Evolutionary conservation across 306 rosid species (phyloP).

Genomic region (Neltuma alba): DNA sequence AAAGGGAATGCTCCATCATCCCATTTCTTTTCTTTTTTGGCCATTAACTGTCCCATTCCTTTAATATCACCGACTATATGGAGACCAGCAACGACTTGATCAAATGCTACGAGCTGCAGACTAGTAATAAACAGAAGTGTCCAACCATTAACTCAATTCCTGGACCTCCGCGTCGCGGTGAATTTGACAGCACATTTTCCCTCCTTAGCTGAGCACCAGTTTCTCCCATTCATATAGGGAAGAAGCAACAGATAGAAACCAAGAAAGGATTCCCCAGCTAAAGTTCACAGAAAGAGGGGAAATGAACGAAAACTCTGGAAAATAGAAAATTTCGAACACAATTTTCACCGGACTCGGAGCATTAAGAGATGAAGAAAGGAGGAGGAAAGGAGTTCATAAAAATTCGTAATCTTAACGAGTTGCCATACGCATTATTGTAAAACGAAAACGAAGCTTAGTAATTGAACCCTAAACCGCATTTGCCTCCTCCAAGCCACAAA

Average conservation of each 20-base stretch:
- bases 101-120: not conserved
- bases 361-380: constrained; percentile 22
- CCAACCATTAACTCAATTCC: not conserved
- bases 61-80: not conserved
- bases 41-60: not conserved
- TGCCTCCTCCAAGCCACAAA: constrained; percentile 1
- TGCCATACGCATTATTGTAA: constrained; percentile 41
- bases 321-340: not conserved
- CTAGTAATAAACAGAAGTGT: constrained; percentile 9
- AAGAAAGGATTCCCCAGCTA: not conserved
- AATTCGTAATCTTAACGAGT: constrained; percentile 16
- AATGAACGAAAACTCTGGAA: not conserved
- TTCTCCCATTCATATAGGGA: not conserved
- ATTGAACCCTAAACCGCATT: constrained; percentile 18
- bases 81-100: constrained; percentile 18
- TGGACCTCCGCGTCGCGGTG: not conserved
- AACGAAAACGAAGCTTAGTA: constrained; percentile 8
- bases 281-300: not conserved
- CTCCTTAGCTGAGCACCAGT: not conserved
- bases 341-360: not conserved
- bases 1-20: not conserved
- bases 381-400: not conserved
- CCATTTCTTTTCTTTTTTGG: not conserved
- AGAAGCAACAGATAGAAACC: not conserved
- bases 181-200: not conserved